Percentiles rank a stretch among this genome's conserved stretches.
Evolutionary conservation across 345 rosid genomes (phyloP).

Genomic region (Passiflora organensis): DNA sequence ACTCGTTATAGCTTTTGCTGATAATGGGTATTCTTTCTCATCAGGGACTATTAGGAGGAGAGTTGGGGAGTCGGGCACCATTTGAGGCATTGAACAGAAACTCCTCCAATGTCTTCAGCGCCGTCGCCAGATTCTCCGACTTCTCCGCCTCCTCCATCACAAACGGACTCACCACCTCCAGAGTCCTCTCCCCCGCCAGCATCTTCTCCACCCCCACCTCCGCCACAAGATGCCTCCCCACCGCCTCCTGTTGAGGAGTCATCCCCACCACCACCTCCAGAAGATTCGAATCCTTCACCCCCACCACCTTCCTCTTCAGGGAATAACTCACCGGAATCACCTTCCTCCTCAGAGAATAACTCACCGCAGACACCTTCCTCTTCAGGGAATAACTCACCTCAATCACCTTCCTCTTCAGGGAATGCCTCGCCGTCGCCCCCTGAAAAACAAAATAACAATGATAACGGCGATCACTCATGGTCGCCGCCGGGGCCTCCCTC

Average conservation of each 20-base stretch:
- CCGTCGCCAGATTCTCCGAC: constrained; percentile 16
- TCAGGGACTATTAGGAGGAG: too few species aligned
- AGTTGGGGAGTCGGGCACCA: too few species aligned
- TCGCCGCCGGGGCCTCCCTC: constrained; percentile 31
- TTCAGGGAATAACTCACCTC: too few species aligned
- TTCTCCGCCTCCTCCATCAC: constrained; percentile 16
- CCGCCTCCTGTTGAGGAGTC: constrained; percentile 10
- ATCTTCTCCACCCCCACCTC: constrained; percentile 19
- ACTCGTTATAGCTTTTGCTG: too few species aligned
- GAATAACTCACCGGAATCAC: not conserved
- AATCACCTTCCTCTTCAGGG: too few species aligned
- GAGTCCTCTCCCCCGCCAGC: constrained; percentile 11
- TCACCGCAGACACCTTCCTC: too few species aligned
- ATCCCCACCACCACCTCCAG: constrained; percentile 30
- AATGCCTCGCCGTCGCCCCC: constrained; percentile 24
- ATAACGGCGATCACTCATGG: not conserved
- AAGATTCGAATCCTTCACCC: constrained; percentile 28
- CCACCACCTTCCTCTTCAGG: constrained; percentile 9
- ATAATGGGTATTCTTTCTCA: too few species aligned
- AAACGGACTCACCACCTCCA: constrained; percentile 14
- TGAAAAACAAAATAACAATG: too few species aligned
- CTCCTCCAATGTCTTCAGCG: constrained; percentile 17
- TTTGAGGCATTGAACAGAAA: not conserved
- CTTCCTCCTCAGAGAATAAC: too few species aligned
- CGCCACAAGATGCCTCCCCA: constrained; percentile 2